phyloP scores from a whole-genome alignment of 2,329 filamentous ascomycete species.

The Paracoccidioides lutzii region DNA sequence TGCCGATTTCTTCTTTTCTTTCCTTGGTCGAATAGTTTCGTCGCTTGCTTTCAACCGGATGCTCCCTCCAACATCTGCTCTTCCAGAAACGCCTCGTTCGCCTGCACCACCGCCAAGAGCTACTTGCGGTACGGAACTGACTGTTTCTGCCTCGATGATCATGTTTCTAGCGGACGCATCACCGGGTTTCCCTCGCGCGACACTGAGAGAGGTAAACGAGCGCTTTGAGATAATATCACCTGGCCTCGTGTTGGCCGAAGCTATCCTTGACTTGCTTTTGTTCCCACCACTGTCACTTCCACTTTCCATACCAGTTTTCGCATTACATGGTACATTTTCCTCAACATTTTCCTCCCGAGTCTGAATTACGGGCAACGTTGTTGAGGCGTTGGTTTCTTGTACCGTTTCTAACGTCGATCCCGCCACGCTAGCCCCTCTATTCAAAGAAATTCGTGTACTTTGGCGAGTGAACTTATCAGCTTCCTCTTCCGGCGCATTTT shows the following conservation, averaged over 20 bases:
- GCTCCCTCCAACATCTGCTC: conserved; percentile 54
- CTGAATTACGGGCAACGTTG: conserved; percentile 44
- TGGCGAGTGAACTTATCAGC: conserved; percentile 8
- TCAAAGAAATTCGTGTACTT: conserved; percentile 40
- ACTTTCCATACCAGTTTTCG: conserved; percentile 43
- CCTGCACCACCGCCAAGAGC: conserved; percentile 51
- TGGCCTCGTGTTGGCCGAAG: conserved; percentile 34
- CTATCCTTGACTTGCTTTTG: conserved; percentile 23
- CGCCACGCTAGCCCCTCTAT: conserved; percentile 46
- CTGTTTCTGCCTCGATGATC: conserved; percentile 96
- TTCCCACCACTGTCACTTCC: conserved; percentile 42
- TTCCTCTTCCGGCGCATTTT: conserved; percentile 7
- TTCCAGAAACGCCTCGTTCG: conserved; percentile 45
- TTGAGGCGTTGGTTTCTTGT: conserved; percentile 71
- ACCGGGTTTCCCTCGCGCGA: conserved; percentile 51
- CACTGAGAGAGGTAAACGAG: conserved; percentile 53
- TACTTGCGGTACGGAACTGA: conserved; percentile 77
- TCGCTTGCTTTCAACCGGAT: conserved; percentile 76
- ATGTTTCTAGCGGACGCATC: conserved; percentile 78
- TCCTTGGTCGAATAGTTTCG: conserved; percentile 92
- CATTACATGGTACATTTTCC: conserved; percentile 34
- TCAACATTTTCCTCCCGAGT: conserved; percentile 24
- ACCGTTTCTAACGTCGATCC: conserved; percentile 70
- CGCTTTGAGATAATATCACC: conserved; percentile 47
- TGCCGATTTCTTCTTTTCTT: conserved; percentile 69